Percentiles rank a stretch among this genome's conserved stretches.
These are phyloP conservation scores for Colletotrichum aenigma DNA, from an alignment of 2,329 filamentous ascomycete genomes.

Conservation along the genomic window DNA sequence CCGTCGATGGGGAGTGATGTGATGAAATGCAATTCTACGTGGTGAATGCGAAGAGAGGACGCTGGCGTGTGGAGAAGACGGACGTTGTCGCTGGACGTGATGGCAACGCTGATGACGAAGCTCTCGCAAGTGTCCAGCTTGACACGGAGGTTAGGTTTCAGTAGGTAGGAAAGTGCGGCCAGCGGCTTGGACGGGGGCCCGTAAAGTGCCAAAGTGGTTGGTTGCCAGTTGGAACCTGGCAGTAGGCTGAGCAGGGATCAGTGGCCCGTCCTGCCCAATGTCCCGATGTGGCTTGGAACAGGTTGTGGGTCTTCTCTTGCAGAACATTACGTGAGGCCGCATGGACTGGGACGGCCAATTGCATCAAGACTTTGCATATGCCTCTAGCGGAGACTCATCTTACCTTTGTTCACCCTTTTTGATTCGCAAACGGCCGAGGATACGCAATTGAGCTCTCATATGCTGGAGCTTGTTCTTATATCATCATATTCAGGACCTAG, in stretches of 20 bases:
- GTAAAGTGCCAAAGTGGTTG: slow-evolving; percentile 5
- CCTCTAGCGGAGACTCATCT: not conserved
- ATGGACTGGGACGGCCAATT: slow-evolving; percentile 13
- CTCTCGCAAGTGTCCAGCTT: slow-evolving; percentile 24
- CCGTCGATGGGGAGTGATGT: not conserved
- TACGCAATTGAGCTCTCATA: not conserved
- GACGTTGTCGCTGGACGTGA: not conserved
- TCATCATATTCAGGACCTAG: not conserved
- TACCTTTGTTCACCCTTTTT: not conserved
- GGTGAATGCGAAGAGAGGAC: not conserved
- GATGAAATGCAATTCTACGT: not conserved
- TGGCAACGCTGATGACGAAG: slow-evolving; percentile 23
- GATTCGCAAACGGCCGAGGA: not conserved
- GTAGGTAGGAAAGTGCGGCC: slow-evolving; percentile 19
- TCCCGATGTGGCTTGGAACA: slow-evolving; percentile 12
- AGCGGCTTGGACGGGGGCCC: slow-evolving; percentile 15
- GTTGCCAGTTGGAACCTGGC: slow-evolving; percentile 19
- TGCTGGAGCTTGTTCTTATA: not conserved
- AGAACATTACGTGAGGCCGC: slow-evolving; percentile 17
- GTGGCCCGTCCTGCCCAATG: not conserved
- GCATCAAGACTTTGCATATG: slow-evolving; percentile 13
- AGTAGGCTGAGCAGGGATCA: slow-evolving; percentile 11
- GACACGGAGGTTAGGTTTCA: slow-evolving; percentile 23
- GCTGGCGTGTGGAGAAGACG: not conserved
- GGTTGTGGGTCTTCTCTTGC: not conserved